These are phyloP conservation scores for Skeletonema grethae DNA, from an alignment of 108 stramenopile species.

Conservation along the genomic window DNA sequence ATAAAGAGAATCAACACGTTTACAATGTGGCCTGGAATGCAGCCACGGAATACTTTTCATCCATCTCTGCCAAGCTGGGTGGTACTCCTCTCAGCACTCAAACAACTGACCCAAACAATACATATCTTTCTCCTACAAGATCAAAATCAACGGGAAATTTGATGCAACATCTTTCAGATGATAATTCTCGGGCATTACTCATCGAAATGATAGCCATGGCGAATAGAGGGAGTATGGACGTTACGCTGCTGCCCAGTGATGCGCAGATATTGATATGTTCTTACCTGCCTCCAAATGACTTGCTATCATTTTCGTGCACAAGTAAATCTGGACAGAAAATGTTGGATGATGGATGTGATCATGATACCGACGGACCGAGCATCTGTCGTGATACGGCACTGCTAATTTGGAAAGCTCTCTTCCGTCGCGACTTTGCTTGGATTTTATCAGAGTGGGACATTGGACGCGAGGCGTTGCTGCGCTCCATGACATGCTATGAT, in stretches of 20 bases:
- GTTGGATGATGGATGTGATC: constrained; percentile 25
- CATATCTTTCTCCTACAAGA: background rate
- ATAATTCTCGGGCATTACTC: constrained; percentile 10
- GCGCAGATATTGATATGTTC: constrained; percentile 69
- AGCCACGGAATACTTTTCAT: constrained; percentile 38
- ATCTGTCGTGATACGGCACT: constrained; percentile 19
- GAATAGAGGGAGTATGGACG: constrained; percentile 43
- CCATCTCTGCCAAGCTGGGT: constrained; percentile 34
- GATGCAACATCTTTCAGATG: constrained; percentile 13
- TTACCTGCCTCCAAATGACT: constrained; percentile 71
- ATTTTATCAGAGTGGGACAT: constrained; percentile 64
- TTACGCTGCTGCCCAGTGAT: constrained; percentile 56
- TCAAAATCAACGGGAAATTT: constrained; percentile 40
- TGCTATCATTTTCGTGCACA: constrained; percentile 64
- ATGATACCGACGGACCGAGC: constrained; percentile 16
- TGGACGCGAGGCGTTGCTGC: constrained; percentile 59
- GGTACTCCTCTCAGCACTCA: background rate
- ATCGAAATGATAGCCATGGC: constrained; percentile 55
- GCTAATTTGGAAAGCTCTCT: constrained; percentile 71
- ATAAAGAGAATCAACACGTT: constrained; percentile 7
- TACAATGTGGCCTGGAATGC: constrained; percentile 50
- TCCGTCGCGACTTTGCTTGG: constrained; percentile 79
- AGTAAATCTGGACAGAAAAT: constrained; percentile 25
- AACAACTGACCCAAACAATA: background rate
- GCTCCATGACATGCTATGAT: constrained; percentile 38